Evolutionary conservation across 768 basidiomycete genomes (phyloP), one percentile per base, ranked within the genome.

Genomic region (Rhizopogon vesiculosus): DNA sequence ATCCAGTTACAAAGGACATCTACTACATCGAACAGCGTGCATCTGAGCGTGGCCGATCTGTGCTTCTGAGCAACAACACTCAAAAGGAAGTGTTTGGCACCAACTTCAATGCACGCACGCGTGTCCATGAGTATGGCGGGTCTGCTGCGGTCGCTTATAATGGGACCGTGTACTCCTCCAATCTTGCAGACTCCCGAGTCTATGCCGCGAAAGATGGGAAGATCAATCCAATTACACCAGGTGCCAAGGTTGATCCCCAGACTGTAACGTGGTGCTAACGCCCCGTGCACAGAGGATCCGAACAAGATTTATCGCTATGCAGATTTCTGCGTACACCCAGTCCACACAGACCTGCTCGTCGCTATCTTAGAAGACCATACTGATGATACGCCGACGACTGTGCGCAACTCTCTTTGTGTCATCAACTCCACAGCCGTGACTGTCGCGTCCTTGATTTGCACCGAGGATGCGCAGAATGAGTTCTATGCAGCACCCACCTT

Each of bases 291-390:
- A 49, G 48, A 49, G 48, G 48, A 49, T 3, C 35, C 48, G 3
- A 49, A 72, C 84, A 84, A 1, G 59, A 65, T 4, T 12, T 73
- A 79, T 63, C 82, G 88, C 41, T 91, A 80, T 62, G 87, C 86
- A 22, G 77, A 84, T 61, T 80, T 90, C 58, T 71, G 76, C 7
- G 72, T 83, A 1, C 82, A 86, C 56, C 87, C 87, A 0, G 61
- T 62, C 1, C 70, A 79, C 6, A 68, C 77, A 3, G 72, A 82
- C 56, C 69, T 89, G 18, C 63, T 91, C 5, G 77, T 86, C 1
- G 76, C 85, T 1, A 67, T 91, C 42, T 72, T 85, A 25, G 89
- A 93, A 63, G 88, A 91, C 60, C 88, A 90, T 68, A 88, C 85
- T 0, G 63, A 68, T 3, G 68, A 71, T 35, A 68, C 62, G 0